These are phyloP conservation scores for Neltuma alba DNA, from an alignment of 306 rosid species.

Conservation along the genomic window DNA sequence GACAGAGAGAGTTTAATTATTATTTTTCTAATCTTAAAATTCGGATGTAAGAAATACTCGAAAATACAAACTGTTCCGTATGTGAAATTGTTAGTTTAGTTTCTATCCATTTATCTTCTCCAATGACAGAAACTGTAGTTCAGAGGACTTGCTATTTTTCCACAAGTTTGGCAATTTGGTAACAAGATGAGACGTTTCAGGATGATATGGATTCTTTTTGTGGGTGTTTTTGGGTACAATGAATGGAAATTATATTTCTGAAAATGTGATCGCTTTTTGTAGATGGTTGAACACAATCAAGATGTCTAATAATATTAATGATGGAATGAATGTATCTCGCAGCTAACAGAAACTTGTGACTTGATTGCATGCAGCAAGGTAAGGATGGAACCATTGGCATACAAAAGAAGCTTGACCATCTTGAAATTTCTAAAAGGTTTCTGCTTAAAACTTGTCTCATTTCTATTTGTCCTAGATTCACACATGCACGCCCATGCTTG, in stretches of 20 bases:
- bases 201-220: neutral
- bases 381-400: constrained; percentile 47
- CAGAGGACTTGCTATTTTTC: neutral
- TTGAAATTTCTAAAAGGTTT: constrained; percentile 69
- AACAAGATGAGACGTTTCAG: neutral
- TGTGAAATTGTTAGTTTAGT: neutral
- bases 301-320: neutral
- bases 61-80: neutral
- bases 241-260: neutral
- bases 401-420: constrained; percentile 59
- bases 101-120: neutral
- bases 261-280: neutral
- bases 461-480: neutral
- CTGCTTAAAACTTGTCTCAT: neutral
- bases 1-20: neutral
- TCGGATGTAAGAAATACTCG: neutral
- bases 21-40: neutral
- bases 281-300: neutral
- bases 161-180: neutral
- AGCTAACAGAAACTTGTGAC: neutral
- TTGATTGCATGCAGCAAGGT: constrained; percentile 45
- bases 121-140: neutral
- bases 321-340: neutral
- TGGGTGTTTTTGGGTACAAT: no score
- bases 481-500: neutral